A percentile compares a stretch with the other conserved stretches of the same genome.
Evolutionary conservation across 352 stramenopile genomes (phyloP).

Genomic region (Globisporangium recalcitrans): DNA sequence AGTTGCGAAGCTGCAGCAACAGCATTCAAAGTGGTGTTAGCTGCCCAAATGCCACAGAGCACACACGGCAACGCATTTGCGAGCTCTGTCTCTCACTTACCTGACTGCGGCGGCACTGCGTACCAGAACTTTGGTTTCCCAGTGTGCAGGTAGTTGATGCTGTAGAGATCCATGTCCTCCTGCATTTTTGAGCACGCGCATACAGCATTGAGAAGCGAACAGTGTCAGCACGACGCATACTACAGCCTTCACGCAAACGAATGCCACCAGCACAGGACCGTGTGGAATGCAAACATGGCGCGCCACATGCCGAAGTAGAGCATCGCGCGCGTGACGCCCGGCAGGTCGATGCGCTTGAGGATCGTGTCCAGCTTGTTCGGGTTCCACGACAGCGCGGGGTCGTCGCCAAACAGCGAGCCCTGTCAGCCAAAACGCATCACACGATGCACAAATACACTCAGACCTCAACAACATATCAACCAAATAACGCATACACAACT

Average conservation of each 20-base stretch:
- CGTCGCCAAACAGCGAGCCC: slow-evolving; percentile 81
- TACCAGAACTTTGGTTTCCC: slow-evolving; percentile 94
- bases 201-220: neutral
- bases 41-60: neutral
- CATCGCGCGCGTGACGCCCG: slow-evolving; percentile 88
- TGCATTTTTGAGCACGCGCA: too few species aligned
- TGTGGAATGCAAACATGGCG: slow-evolving; percentile 93
- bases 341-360: slow-evolving; percentile 69
- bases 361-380: slow-evolving; percentile 86
- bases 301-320: slow-evolving; percentile 94
- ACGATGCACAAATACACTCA: neutral
- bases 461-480: neutral
- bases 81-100: slow-evolving; percentile 17
- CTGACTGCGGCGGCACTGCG: slow-evolving; percentile 67
- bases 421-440: slow-evolving; percentile 10
- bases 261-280: slow-evolving; percentile 22
- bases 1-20: slow-evolving; percentile 61
- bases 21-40: too few species aligned
- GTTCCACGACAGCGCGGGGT: slow-evolving; percentile 77
- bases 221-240: neutral
- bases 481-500: neutral
- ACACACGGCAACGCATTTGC: neutral
- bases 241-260: neutral
- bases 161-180: slow-evolving; percentile 94
- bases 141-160: slow-evolving; percentile 92